Evolutionary conservation across 78 protist species (phyloP).

Genomic region (Capsaspora owczarzaki): DNA sequence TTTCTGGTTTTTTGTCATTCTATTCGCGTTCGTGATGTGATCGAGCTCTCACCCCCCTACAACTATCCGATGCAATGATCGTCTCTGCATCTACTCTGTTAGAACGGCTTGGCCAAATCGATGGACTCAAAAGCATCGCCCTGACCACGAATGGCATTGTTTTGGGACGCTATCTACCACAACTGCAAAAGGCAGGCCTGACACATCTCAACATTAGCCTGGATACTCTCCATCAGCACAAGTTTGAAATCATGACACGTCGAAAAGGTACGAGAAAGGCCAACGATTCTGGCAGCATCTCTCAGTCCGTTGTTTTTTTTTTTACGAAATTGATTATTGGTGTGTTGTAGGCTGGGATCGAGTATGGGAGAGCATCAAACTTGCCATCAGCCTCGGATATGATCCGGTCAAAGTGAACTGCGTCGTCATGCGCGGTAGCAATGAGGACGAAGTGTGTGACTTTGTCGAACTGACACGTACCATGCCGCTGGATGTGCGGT

Average conservation of each 20-base stretch:
- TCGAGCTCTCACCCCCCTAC: too few relatives aligned
- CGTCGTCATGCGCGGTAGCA: constrained; percentile 72
- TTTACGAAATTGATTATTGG: too few relatives aligned
- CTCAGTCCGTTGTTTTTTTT: too few relatives aligned
- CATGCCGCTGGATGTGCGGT: constrained; percentile 61
- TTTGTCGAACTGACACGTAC: constrained; percentile 57
- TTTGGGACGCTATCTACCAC: constrained; percentile 41
- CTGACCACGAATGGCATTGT: constrained; percentile 79
- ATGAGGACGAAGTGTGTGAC: constrained; percentile 64
- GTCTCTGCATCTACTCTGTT: too few relatives aligned
- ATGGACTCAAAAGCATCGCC: constrained; percentile 41
- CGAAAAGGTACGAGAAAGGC: constrained; percentile 36
- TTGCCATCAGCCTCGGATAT: constrained; percentile 23
- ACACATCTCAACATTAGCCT: constrained; percentile 60
- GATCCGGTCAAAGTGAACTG: constrained; percentile 59
- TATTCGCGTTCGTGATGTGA: too few relatives aligned
- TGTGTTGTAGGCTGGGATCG: constrained; percentile 32
- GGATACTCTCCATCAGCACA: constrained; percentile 58
- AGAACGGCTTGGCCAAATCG: constrained; percentile 35
- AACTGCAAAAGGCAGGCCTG: constrained; percentile 40
- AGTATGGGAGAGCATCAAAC: constrained; percentile 43
- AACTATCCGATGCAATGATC: too few relatives aligned
- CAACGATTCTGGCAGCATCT: neutral
- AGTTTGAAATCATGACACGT: constrained; percentile 60
- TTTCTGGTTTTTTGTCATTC: neutral